phyloP scores from a whole-genome alignment of 305 asterid genomes.

The Vinca major region DNA sequence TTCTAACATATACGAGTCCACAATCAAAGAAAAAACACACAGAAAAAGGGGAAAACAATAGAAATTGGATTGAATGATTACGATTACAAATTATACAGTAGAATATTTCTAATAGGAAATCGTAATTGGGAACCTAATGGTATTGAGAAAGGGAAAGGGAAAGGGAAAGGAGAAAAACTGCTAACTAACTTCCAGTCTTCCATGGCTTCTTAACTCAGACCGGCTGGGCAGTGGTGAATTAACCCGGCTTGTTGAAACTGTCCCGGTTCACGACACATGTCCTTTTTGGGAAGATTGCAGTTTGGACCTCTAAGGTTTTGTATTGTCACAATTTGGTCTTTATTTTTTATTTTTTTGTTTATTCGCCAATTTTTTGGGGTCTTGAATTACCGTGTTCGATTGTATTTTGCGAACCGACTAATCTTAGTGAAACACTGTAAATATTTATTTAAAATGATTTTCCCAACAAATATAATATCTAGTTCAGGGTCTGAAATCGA shows the following conservation, averaged over 20 bases:
- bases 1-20: neutral
- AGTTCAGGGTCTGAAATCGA: too few species aligned
- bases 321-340: neutral
- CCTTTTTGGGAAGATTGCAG: neutral
- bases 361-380: too few species aligned
- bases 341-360: too few species aligned
- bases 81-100: neutral
- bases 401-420: too few species aligned
- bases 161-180: neutral
- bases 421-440: too few species aligned
- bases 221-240: neutral
- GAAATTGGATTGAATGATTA: neutral
- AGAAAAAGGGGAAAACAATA: neutral
- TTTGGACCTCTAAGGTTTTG: neutral
- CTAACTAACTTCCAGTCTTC: slow-evolving; percentile 1
- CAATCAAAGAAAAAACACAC: neutral
- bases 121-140: neutral
- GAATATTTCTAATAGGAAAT: neutral
- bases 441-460: too few species aligned
- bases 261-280: neutral
- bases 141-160: neutral
- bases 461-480: too few species aligned
- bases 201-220: slow-evolving; percentile 11
- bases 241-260: neutral
- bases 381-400: too few species aligned